Base-by-base conservation (phyloP, 257 asterid genomes). In the Lycium barbarum region DNA sequence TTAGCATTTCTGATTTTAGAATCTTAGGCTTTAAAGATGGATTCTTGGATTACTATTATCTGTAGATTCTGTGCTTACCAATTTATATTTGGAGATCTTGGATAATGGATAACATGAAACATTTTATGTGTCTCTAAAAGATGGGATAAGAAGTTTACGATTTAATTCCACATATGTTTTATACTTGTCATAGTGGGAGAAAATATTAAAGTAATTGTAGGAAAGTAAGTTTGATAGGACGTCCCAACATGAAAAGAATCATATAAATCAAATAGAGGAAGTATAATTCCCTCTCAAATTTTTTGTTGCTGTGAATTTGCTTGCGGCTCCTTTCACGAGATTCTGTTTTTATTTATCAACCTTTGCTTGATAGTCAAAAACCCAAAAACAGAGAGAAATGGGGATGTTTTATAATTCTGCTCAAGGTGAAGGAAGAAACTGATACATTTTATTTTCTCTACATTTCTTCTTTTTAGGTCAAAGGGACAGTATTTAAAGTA, bases 401-500 rank as follows among this genome's bases (percentile, higher is more conserved):
- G 78, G 14, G 14, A 68, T 17, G 38, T 38, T 70, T 70, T 40
- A 22, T 70, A 33, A 70, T 70, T 38, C 78, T 1, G 54, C 78
- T 38, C 78, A 40, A 38, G 15, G 78, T 70, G 78, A 7, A 38
- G 78, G 63, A 76, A 26, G 63, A 51, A 49, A 14, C 82, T 51
- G 13, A 51, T 76, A 35, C 35, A 26, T 43, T 54, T 82, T 53
- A 7, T 35, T 70, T 49, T 71, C 17, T 81, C 59, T 7, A 59
- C n/a, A 15, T 58, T 33, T 83, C 54, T 81, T 61, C 9, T 18
- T 47, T 74, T 66, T 85, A 97, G 99, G 97, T 94, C 13, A 97
- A 91, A 86, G 99, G 99, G 84, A 95, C 93, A 59, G 96, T 97
- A 51, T 94, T 89, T 80, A 85, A 81, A 35, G 81, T 87, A 45